A percentile compares a stretch with the other conserved stretches of the same genome.
phyloP scores from a whole-genome alignment of 1,284 basidiomycete species.

The Apiotrichum domesticum region DNA sequence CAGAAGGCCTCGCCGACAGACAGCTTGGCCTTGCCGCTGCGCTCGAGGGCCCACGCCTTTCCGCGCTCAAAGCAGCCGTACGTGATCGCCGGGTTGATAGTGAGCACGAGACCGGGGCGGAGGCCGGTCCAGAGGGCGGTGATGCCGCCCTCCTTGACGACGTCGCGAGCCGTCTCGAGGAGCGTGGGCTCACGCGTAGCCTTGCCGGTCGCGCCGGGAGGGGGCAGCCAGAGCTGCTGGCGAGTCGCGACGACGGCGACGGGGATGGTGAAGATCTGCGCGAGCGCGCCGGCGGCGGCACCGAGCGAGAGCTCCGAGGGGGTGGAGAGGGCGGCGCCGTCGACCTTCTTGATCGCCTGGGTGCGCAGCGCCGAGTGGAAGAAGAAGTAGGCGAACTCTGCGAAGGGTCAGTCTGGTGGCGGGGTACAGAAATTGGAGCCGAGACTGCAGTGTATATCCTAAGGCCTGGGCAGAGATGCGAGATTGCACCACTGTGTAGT shows the following conservation, averaged over 20 bases:
- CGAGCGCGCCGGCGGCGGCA: slow-evolving; percentile 85
- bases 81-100: slow-evolving; percentile 96
- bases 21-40: slow-evolving; percentile 36
- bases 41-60: slow-evolving; percentile 51
- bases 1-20: slow-evolving; percentile 71
- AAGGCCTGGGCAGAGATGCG: too few species aligned
- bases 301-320: slow-evolving; percentile 80
- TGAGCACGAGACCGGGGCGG: slow-evolving; percentile 85
- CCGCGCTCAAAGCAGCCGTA: slow-evolving; percentile 93
- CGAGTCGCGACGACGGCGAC: slow-evolving; percentile 96
- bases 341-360: slow-evolving; percentile 40
- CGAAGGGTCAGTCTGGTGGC: not conserved
- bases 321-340: slow-evolving; percentile 58
- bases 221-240: slow-evolving; percentile 71
- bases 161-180: slow-evolving; percentile 71
- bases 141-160: slow-evolving; percentile 85
- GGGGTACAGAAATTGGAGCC: too few species aligned
- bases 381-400: slow-evolving; percentile 99
- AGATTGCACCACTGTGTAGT: too few species aligned
- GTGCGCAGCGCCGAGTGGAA: slow-evolving; percentile 85
- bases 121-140: slow-evolving; percentile 91
- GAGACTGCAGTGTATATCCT: too few species aligned
- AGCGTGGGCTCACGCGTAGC: slow-evolving; percentile 33
- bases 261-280: slow-evolving; percentile 97
- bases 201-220: slow-evolving; percentile 15